A percentile compares a stretch with the other conserved stretches of the same genome.
Evolutionary conservation across 331 rosid species (phyloP).

Genomic region (Malus hybrid): DNA sequence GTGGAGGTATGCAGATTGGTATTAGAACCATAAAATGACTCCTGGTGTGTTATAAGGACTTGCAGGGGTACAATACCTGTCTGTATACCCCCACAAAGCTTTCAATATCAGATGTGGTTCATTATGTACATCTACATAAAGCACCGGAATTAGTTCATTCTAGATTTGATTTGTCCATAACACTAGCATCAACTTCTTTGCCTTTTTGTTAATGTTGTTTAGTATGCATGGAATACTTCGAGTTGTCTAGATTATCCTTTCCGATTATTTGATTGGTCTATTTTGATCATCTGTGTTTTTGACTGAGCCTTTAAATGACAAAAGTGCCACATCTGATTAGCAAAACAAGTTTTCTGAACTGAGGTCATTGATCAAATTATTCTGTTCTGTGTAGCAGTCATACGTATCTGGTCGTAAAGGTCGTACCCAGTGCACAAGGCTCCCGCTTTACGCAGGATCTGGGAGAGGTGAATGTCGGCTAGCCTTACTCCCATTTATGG

Average conservation of each 20-base stretch:
- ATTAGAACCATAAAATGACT: not conserved
- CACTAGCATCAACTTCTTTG: not conserved
- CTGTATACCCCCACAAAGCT: not conserved
- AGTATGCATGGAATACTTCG: not conserved
- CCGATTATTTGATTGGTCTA: not conserved
- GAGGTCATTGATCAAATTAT: not conserved
- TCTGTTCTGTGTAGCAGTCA: conserved; percentile 2
- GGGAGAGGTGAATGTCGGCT: too few species aligned
- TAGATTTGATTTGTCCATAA: not conserved
- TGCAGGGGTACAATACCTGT: not conserved
- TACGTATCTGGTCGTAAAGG: not conserved
- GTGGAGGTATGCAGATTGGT: not conserved
- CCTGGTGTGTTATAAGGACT: not conserved
- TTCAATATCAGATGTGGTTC: not conserved
- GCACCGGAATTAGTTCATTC: not conserved
- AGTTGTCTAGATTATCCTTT: not conserved
- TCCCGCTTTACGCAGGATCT: too few species aligned
- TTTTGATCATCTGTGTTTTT: not conserved
- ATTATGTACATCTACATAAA: not conserved
- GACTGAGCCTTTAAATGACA: not conserved
- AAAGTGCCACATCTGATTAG: not conserved
- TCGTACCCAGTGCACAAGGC: too few species aligned
- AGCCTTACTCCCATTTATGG: too few species aligned
- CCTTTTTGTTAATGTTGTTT: not conserved
- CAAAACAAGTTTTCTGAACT: not conserved